Conservation (phyloP, 140 eudicot genomes). For the Anethum foeniculum region DNA sequence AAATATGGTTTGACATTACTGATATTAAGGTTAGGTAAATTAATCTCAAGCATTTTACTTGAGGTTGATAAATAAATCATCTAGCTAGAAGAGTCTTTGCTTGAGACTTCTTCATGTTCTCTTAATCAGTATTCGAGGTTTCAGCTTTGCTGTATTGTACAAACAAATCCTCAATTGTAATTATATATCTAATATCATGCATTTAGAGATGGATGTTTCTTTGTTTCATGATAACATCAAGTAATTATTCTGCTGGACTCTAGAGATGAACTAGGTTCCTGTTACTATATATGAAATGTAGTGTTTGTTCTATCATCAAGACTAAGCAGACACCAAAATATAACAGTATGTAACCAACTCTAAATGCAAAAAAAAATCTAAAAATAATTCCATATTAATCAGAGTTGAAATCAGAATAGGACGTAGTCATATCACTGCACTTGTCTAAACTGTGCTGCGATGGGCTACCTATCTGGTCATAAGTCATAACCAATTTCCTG, state of each 20-base stretch:
- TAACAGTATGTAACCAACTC: not conserved
- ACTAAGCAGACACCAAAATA: not conserved
- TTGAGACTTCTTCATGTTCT: not conserved
- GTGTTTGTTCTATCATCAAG: not conserved
- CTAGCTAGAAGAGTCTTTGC: not conserved
- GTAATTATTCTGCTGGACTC: not conserved
- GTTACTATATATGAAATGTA: not conserved
- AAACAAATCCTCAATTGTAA: not conserved
- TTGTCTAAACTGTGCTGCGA: not conserved
- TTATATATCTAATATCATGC: not conserved
- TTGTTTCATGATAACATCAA: not conserved
- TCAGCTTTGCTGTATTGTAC: constrained; percentile 1
- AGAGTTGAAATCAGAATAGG: not conserved
- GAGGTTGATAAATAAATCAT: not conserved
- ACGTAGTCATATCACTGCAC: not conserved
- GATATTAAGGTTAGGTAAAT: not conserved
- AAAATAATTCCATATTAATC: not conserved
- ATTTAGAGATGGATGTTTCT: not conserved
- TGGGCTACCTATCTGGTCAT: not conserved
- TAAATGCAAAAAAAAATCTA: not conserved
- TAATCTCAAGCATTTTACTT: not conserved
- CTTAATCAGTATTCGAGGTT: not conserved
- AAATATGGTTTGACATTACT: constrained; percentile 34
- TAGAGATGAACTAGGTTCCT: not conserved
- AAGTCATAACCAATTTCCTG: not conserved